Evolutionary conservation across 306 rosid genomes (phyloP).

Genomic region (Erythrophleum fordii): DNA sequence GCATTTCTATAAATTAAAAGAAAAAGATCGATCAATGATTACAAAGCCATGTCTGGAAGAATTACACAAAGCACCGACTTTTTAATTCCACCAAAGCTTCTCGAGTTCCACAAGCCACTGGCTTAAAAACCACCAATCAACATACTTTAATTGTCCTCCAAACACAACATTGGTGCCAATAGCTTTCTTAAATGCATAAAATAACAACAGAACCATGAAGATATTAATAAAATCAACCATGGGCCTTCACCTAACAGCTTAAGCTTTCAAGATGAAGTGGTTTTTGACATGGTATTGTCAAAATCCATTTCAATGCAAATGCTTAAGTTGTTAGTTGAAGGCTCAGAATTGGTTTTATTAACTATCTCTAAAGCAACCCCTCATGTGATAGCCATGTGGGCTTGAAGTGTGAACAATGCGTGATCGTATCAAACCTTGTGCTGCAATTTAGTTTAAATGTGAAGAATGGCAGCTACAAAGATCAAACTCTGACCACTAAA

Average conservation of each 20-base stretch:
- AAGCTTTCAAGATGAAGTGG: conserved; percentile 1
- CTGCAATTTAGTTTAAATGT: neutral
- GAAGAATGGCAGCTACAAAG: neutral
- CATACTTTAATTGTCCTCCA: neutral
- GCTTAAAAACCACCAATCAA: neutral
- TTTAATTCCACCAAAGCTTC: neutral
- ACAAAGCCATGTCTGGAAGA: conserved; percentile 10
- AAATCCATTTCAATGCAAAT: neutral
- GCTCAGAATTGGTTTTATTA: neutral
- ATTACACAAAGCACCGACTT: conserved; percentile 13
- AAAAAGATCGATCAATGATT: neutral
- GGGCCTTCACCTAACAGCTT: neutral
- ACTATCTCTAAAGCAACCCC: neutral
- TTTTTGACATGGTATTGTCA: neutral
- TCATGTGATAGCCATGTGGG: neutral
- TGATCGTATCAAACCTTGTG: neutral
- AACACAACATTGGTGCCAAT: neutral
- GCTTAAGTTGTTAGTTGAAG: neutral
- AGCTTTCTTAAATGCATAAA: conserved; percentile 13
- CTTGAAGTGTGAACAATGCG: neutral
- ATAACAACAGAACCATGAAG: conserved; percentile 6
- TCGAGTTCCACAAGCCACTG: neutral
- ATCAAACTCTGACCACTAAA: neutral
- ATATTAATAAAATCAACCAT: neutral
- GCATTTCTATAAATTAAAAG: neutral